Evolutionary conservation across 805 yeast genomes (phyloP), one percentile per base, ranked within the genome.

Genomic region (Candida easanensis): DNA sequence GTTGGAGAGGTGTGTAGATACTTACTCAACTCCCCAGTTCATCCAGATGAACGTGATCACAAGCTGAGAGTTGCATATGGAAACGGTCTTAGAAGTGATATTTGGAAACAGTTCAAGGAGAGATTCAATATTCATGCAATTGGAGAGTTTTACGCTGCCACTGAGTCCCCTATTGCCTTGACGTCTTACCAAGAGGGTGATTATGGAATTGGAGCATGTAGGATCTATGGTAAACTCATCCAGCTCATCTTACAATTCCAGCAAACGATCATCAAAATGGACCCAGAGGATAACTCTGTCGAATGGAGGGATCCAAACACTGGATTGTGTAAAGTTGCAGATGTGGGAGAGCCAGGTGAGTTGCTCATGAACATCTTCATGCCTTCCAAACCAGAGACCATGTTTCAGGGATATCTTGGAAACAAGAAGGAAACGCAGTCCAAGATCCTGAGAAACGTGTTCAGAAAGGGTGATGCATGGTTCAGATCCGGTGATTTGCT

Each of bases 1-100:
- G 98, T 90, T 15, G 98, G 98, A 15, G 98, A 90, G 64, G 89
- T 88, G 25, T 88, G 97, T 63, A 77, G 98, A 38, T 91, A 89
- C 58, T 71, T 90, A 46, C 64, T 86, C 49, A 80, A 83, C 52
- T 68, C 88, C 1, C 77, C 82, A 37, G 67, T 66, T 8, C 82
- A 82, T 34, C 83, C 86, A 10, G 82, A 77, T 57, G 95, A 88
- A 58, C 61, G 65, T 33, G 60, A 60, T 33, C 96, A 88, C 61
- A 49, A 59, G 5, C 81, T 86, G 10, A 65, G 66, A 33, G 77
- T 82, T 33, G 97, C 97, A 0, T 81, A 81, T 61, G 98, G 98
- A 33, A 90, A 91, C 63, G 98, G 98, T 0, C 69, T 90, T 52
- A 77, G 97, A 54, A 78, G 80, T 9, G 97, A 91, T 58, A 84